These are phyloP conservation scores for Trichosporon faecale DNA, from an alignment of 1,284 basidiomycete genomes.

Conservation along the genomic window DNA sequence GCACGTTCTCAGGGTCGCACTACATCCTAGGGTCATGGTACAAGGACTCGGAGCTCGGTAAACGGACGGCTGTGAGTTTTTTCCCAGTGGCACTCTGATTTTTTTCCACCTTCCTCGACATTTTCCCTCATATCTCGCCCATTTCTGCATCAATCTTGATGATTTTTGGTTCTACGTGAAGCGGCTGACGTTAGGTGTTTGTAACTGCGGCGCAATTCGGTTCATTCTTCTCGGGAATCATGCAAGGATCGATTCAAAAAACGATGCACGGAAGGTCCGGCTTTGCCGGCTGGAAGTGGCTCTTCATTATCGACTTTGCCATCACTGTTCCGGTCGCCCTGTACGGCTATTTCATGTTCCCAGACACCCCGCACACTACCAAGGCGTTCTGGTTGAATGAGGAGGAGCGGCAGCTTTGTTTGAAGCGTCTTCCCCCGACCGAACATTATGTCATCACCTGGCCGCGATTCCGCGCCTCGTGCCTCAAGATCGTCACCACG, in stretches of 20 bases:
- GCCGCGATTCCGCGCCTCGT: constrained; percentile 26
- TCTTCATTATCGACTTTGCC: constrained; percentile 43
- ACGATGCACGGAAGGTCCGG: constrained; percentile 36
- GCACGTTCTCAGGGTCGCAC: constrained; percentile 38
- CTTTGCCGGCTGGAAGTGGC: constrained; percentile 40
- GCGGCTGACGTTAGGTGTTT: constrained; percentile 27
- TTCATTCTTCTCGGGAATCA: constrained; percentile 43
- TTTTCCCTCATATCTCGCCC: background rate
- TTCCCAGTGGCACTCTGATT: background rate
- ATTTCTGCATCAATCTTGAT: background rate
- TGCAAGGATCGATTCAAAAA: constrained; percentile 43
- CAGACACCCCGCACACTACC: constrained; percentile 39
- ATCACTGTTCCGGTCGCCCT: constrained; percentile 42
- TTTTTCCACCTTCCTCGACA: background rate
- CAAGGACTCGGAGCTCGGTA: constrained; percentile 44
- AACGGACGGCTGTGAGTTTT: constrained; percentile 32
- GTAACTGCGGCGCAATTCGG: constrained; percentile 42
- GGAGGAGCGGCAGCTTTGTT: constrained; percentile 37
- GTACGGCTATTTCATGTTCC: constrained; percentile 48
- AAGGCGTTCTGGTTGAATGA: constrained; percentile 43
- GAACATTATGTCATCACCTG: constrained; percentile 37
- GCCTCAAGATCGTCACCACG: constrained; percentile 22
- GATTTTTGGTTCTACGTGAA: too few species aligned
- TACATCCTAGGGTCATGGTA: constrained; percentile 50
- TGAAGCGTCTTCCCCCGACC: constrained; percentile 28